Base-by-base conservation (phyloP, 1,139 yeast genomes). In the Yamadazyma jaroonii region DNA sequence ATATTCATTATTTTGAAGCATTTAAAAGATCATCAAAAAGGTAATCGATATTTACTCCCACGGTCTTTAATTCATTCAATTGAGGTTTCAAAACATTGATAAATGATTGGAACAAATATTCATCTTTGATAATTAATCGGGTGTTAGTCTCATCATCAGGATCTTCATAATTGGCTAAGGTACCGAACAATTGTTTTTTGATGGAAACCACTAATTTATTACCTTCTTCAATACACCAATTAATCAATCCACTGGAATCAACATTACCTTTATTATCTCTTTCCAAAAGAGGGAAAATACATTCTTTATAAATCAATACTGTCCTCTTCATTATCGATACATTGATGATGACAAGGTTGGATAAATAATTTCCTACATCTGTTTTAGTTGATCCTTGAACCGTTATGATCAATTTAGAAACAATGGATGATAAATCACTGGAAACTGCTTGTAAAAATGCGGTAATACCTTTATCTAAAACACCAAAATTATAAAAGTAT, bases 11-110 rank as follows among this genome's bases (percentile, higher is more conserved):
- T 14, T 9, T 15, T 29, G 26, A 24, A n/a, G 36, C 36, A 17
- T 34, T 45, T 3, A 48, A 27, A 8, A 62, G 52, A 28, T 59
- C 59, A 32, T 76, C 79, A 49, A 81, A 64, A 32, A 81, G 56
- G 48, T 76, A 84, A 42, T 77, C 90, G 38, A 87, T 80, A 49
- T 86, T 87, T 36, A 89, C 67, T 0, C 96, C 95, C 9, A 78
- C 80, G 1, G 64, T 59, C 49, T 80, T 81, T 47, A 89, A 62
- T 32, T 77, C 79, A 25, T 70, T 72, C 30, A 84, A 76, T 52
- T 87, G 95, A 30, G 73, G 71, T 47, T 66, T 56, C 46, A 87
- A 62, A 39, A 80, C 70, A 28, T 64, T 59, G 6, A 79, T 63
- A 44, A 86, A 80, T 29, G 72, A 76, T 38, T 47, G 41, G 43